Evolutionary conservation across 345 rosid genomes (phyloP), one percentile per base, ranked within the genome.

Genomic region (Hibiscus mutabilis): DNA sequence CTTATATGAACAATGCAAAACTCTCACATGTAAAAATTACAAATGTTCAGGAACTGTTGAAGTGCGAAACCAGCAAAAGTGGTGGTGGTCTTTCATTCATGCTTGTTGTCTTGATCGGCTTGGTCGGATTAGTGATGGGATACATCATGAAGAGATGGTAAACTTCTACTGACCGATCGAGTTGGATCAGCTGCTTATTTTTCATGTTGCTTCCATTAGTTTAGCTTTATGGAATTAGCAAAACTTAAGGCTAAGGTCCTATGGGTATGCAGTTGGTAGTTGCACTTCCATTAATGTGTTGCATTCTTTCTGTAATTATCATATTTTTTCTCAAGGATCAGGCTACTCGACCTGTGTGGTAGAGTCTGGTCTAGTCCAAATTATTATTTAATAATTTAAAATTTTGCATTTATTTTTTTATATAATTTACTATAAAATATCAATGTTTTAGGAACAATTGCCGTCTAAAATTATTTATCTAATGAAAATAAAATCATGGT

Each of bases 111-210:
- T 33, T 87, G 15, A 76, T 87, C 19, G 90, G 89, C 59, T 66
- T 89, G 79, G 81, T 89, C 0, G 89, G 95, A 75, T 59, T 89
- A 69, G 24, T 89, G 49, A 58, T 87, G 82, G 95, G 95, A 24
- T 89, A 86, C 46, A 47, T 87, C 62, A 73, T 86, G 86, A 89
- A 86, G 87, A 86, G 73, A 77, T 76, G 85, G 5, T 87, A 78
- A 84, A 40, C 72, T 0, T 8, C 33, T 4, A 18, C 2, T n/a
- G n/a, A n/a, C n/a, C n/a, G 35, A 1, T 53, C 25, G 2, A 0
- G 15, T 21, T 27, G 29, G 58, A 52, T 57, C 46, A 53, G 49
- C 33, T 76, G n/a, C n/a, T n/a, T n/a, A n/a, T n/a, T 78, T 66
- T 59, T 70, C 24, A 78, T n/a, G n/a, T n/a, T n/a, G n/a, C 81